phyloP scores from a whole-genome alignment of 163 green algal species.

The Volvox carteri region DNA sequence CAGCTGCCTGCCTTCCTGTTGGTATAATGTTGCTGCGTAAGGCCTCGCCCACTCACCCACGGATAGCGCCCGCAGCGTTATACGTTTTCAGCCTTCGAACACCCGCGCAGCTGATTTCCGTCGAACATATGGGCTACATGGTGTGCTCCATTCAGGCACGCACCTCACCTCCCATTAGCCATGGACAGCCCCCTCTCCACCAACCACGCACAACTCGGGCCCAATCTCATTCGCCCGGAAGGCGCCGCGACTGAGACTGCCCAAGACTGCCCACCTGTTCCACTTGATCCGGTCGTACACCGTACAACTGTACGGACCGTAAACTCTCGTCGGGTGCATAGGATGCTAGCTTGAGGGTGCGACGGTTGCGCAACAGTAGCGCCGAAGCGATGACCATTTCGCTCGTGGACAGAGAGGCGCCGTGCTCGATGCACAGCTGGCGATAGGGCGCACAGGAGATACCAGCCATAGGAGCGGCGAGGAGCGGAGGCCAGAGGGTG shows the following conservation, averaged over 20 bases:
- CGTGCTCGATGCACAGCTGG: slow-evolving; percentile 47
- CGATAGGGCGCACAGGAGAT: slow-evolving; percentile 66
- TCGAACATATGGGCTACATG: no score
- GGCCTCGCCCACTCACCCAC: no score
- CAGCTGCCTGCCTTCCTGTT: no score
- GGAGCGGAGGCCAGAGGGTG: slow-evolving; percentile 52
- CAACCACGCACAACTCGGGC: no score
- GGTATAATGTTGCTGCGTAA: no score
- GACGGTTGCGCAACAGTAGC: slow-evolving; percentile 53
- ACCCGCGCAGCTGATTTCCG: background rate
- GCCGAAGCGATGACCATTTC: slow-evolving; percentile 73
- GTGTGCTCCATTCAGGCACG: no score
- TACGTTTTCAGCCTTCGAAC: no score
- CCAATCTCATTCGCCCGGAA: no score
- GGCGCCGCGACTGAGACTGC: no score
- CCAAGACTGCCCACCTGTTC: slow-evolving; percentile 28
- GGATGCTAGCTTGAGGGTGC: slow-evolving; percentile 58
- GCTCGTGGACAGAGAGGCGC: slow-evolving; percentile 57
- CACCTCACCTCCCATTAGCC: no score
- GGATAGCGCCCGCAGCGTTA: no score
- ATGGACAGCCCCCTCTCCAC: no score
- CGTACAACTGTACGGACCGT: slow-evolving; percentile 70
- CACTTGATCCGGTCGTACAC: slow-evolving; percentile 57
- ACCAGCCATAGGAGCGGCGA: slow-evolving; percentile 68
- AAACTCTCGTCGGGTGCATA: slow-evolving; percentile 47